Conservation (phyloP, 805 yeast species). For the Yamadazyma takamatsuzukensis region DNA sequence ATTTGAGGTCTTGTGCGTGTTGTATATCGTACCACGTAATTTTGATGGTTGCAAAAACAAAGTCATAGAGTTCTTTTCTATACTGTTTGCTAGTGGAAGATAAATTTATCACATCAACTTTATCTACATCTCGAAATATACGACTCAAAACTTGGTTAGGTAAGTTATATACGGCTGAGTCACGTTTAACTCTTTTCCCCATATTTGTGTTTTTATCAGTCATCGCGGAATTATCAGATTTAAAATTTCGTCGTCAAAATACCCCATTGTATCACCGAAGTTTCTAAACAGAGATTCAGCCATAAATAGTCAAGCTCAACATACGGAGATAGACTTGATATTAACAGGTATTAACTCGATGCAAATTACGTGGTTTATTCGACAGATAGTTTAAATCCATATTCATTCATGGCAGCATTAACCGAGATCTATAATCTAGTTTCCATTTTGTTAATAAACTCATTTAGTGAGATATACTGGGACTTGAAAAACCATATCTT, state of each 20-base stretch:
- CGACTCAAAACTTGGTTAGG: conserved; percentile 10
- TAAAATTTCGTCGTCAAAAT: no score
- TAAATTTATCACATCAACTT: conserved; percentile 10
- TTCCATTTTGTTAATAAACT: not conserved
- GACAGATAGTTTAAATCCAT: no score
- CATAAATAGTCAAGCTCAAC: no score
- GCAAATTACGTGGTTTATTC: no score
- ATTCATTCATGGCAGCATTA: no score
- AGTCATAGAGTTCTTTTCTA: conserved; percentile 16
- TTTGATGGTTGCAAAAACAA: conserved; percentile 19
- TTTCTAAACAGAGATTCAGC: no score
- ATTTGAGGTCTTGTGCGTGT: conserved; percentile 5
- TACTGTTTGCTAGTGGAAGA: conserved; percentile 13
- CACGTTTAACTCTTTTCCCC: conserved; percentile 5
- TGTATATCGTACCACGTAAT: conserved; percentile 12
- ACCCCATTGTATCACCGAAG: no score
- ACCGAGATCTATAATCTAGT: not conserved
- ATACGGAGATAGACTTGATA: no score
- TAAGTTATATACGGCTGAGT: conserved; percentile 4
- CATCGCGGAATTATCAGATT: no score
- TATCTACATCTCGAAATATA: conserved; percentile 2
- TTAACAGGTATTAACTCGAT: no score
- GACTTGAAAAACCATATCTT: conserved; percentile 6
- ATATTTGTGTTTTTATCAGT: no score
- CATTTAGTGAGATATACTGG: conserved; percentile 1